phyloP scores from a whole-genome alignment of 2,329 filamentous ascomycete genomes.

The Colletotrichum endophyticum region DNA sequence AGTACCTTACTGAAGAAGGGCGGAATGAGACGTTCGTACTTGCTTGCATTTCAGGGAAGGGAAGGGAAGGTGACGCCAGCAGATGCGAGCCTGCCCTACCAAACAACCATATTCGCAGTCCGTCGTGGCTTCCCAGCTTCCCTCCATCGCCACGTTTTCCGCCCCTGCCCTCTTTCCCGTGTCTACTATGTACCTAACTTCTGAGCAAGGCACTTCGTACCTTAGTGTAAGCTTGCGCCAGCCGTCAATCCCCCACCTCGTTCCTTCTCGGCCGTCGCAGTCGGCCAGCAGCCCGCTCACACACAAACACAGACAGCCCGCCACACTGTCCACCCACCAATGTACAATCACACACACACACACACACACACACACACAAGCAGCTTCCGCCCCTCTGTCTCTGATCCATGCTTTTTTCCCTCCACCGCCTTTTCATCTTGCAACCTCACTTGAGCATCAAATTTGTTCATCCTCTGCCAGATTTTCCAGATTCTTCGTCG shows the following conservation, averaged over 20 bases:
- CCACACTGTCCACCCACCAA: not conserved
- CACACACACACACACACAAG: not conserved
- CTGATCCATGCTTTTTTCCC: not conserved
- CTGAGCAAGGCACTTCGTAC: no score
- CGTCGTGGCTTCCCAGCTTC: not conserved
- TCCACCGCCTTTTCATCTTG: conserved; percentile 2
- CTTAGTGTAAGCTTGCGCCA: not conserved
- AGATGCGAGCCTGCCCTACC: not conserved
- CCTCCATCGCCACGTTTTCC: not conserved
- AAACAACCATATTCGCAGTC: not conserved
- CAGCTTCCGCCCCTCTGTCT: not conserved
- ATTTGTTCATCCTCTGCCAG: not conserved
- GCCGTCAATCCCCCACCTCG: not conserved
- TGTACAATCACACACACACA: not conserved
- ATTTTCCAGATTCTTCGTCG: not conserved
- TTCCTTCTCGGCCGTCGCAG: not conserved
- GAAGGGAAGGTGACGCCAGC: not conserved
- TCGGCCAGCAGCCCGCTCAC: not conserved
- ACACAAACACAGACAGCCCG: not conserved
- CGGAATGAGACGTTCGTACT: not conserved
- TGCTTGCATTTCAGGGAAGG: not conserved
- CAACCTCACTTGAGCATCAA: not conserved
- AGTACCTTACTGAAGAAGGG: not conserved
- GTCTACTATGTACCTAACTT: not conserved
- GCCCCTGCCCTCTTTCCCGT: not conserved